phyloP scores from a whole-genome alignment of 768 basidiomycete genomes.

The Suillus ampliporus region DNA sequence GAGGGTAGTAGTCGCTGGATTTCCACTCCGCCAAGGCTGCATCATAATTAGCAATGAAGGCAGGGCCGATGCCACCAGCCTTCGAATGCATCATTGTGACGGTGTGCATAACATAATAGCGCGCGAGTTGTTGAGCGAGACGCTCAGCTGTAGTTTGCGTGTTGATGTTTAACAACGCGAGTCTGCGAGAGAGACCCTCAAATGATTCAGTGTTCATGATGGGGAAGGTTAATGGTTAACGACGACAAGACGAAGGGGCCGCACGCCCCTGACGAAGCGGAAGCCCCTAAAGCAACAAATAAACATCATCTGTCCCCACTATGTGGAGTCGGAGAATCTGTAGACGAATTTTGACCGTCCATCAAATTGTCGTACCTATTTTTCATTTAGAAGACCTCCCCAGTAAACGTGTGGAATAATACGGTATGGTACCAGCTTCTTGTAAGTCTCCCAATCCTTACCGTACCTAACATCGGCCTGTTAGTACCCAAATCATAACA shows the following conservation, averaged over 20 bases:
- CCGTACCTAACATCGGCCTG: constrained; percentile 70
- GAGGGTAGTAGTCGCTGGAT: too few relatives aligned
- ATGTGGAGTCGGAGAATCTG: background rate
- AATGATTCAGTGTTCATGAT: too few relatives aligned
- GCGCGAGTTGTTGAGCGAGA: background rate
- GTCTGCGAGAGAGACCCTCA: too few relatives aligned
- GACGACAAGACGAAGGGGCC: too few relatives aligned
- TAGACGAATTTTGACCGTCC: too few relatives aligned
- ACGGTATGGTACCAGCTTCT: constrained; percentile 79
- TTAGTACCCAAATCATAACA: background rate
- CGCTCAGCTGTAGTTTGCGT: background rate
- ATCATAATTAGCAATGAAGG: background rate
- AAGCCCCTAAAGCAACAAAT: background rate
- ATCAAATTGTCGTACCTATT: too few relatives aligned
- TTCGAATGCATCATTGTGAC: background rate
- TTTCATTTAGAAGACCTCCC: too few relatives aligned
- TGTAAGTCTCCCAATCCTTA: constrained; percentile 92
- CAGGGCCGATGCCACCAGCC: background rate
- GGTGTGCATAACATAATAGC: background rate
- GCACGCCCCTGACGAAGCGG: background rate
- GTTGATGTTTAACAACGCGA: background rate
- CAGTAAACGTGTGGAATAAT: constrained; percentile 87
- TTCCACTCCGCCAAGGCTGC: too few relatives aligned
- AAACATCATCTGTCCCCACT: background rate
- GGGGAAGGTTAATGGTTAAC: too few relatives aligned